Base-by-base conservation (phyloP, 192 early-diverging fungal genomes). In the Cetraspora pellucida region DNA sequence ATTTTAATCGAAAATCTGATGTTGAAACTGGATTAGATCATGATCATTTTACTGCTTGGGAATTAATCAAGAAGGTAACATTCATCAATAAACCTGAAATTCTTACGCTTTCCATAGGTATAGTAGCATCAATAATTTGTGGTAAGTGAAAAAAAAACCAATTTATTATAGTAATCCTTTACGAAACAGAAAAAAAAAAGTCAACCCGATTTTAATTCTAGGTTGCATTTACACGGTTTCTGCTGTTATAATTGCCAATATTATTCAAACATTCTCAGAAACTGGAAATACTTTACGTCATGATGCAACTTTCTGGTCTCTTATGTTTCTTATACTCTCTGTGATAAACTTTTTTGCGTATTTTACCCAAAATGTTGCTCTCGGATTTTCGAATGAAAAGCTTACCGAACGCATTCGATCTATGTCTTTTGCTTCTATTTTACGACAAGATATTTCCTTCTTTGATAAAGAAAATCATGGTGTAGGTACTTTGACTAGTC, bases 391-490 rank as follows among this genome's bases (percentile, higher is more conserved):
- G 90, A 90, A 89, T 57, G 91, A 92, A 73, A 81, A 79, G 63
- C 81, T 92, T 44, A 91, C 90, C 11, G 80, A 85, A 43, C 81
- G 86, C 43, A 77, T 90, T 30, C 88, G 94, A 27, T 83, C 85
- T 43, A 74, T 82, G 78, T 72, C 84, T 31, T 95, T 94, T 85
- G 66, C 80, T 63, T 78, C 90, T 54, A 87, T 91, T 47, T 72
- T 94, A 70, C 55, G 85, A 19, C 92, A 94, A 76, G 91, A 93
- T 45, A 85, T 92, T 16, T 91, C 79, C 0, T 95, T 85, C 80
- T 94, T 90, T 78, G 94, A 95, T 80, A 77, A 86, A 17, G 87
- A 91, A 57, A 59, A 79, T 21, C 84, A 96, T 81, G 85, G 83
- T 25, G 87, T 87, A 10, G 95, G 95, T 25, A 85, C 87, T 23